Base-by-base conservation (phyloP, 331 rosid species). In the Erythrophleum ivorense region DNA sequence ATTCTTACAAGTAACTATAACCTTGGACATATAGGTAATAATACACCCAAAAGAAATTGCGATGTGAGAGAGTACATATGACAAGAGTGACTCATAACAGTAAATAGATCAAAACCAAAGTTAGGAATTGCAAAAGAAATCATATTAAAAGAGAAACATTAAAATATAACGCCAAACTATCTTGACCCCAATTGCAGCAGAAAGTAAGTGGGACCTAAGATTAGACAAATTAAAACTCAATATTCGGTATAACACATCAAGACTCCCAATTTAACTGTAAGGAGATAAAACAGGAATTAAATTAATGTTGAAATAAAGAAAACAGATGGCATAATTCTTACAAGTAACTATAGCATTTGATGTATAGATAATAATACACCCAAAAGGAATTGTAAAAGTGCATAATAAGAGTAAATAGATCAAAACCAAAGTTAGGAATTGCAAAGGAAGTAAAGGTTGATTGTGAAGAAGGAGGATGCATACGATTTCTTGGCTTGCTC, bases 401-500 rank as follows among this genome's bases (percentile, higher is more conserved):
- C 6, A 63, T 40, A 0, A 10, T 2, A 3, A 50, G 58, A 57
- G 63, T n/a, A 43, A n/a, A 48, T 8, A 68, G 53, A 68, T 45
- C 54, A 38, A 3, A 41, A 54, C 49, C 31, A 2, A 66, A 36
- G 14, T 41, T 11, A 38, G 10, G 21, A 38, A 66, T 64, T 64
- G 48, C 29, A 4, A 8, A 31, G 3, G 40, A 73, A 24, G 41
- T 0, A 43, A 12, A 16, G 41, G 33, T n/a, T 3, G 7, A 45
- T 7, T 9, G 15, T 0, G 9, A 67, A 3, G 41, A 9, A 31
- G 33, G 19, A 38, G 33, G 3, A 46, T 6, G 49, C 64, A 53
- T 82, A 91, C 98, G 94, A 89, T 94, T 85, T 89, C 81, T 94
- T 94, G 87, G 98, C 97, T 83, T 94, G 98, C 82, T 94, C 98